Evolutionary conservation across 371 early-diverging fungal species (phyloP), one percentile per base, ranked within the genome.

Genomic region (Capniomyces stellatus): DNA sequence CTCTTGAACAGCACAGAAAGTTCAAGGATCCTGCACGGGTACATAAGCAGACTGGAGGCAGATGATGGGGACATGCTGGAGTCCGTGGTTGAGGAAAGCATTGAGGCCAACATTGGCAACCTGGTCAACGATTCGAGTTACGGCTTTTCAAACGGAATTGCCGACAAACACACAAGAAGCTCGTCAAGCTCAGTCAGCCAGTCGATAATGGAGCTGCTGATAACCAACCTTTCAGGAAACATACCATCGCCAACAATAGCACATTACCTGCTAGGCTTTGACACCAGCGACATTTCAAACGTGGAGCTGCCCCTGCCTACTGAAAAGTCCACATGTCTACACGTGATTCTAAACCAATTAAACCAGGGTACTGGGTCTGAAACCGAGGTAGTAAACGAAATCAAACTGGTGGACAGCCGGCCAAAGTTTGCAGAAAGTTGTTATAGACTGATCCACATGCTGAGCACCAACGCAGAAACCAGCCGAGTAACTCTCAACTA

Each of bases 191-290:
- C 63, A 15, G 64, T 77, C 29, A 70, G 75, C 2, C 44, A 73
- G 23, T 71, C 75, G 10, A 72, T 78, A 29, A 54, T 78, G 28
- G 77, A 81, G 30, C 56, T 81, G 53, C 59, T 80, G 23, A 48
- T 79, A 12, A 59, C 55, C 15, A 81, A 78, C 54, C 51, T 78
- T 15, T 28, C 58, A 2, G 41, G 56, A 0, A 15, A 57, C 10
- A 54, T 59, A 43, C 60, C 67, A 1, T 61, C 63, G 15, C 87
- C 89, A 0, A 79, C 82, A 0, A 63, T 92, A 22, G 75, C 88
- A 1, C 92, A 93, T 59, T 90, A 85, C 53, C 64, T 94, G 39
- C 70, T 95, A 1, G 94, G 95, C 2, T 87, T 78, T 55, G 73
- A 84, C 29, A 42, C 69, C 30, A 51, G 51, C 2, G 61, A 68